Evolutionary conservation across 75 land plant genomes (phyloP).

Genomic region (Adiantum capillusveneris): DNA sequence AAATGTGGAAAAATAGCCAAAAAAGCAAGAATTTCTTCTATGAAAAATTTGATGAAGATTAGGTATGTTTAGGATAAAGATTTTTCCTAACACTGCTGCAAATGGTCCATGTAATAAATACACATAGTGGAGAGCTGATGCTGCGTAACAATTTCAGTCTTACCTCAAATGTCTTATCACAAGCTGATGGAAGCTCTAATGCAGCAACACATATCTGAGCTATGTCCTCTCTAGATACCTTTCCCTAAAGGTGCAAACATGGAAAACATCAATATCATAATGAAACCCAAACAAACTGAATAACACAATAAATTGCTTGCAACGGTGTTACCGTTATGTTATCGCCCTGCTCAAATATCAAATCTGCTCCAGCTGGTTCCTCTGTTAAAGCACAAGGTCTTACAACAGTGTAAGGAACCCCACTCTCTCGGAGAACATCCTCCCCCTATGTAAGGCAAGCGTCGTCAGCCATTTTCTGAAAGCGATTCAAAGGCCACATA

Average conservation of each 20-base stretch:
- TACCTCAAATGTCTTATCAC: slow-evolving; percentile 95
- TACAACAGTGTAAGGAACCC: slow-evolving; percentile 83
- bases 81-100: neutral
- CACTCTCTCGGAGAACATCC: slow-evolving; percentile 87
- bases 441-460: slow-evolving; percentile 57
- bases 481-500: no score
- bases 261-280: no score
- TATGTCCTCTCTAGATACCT: slow-evolving; percentile 93
- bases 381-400: slow-evolving; percentile 98
- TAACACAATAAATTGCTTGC: no score
- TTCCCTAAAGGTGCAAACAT: slow-evolving; percentile 57
- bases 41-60: no score
- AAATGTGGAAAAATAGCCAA: no score
- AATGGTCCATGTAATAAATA: neutral
- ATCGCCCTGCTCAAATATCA: slow-evolving; percentile 96
- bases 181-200: slow-evolving; percentile 74
- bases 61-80: no score
- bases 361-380: slow-evolving; percentile 99
- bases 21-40: no score
- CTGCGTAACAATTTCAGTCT: neutral
- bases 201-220: slow-evolving; percentile 89
- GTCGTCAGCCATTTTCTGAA: no score
- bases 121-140: neutral
- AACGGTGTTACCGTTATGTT: slow-evolving; percentile 63
- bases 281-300: neutral